A percentile compares a stretch with the other conserved stretches of the same genome.
Evolutionary conservation across 768 basidiomycete species (phyloP).

Genomic region (Auriscalpium microsporum): DNA sequence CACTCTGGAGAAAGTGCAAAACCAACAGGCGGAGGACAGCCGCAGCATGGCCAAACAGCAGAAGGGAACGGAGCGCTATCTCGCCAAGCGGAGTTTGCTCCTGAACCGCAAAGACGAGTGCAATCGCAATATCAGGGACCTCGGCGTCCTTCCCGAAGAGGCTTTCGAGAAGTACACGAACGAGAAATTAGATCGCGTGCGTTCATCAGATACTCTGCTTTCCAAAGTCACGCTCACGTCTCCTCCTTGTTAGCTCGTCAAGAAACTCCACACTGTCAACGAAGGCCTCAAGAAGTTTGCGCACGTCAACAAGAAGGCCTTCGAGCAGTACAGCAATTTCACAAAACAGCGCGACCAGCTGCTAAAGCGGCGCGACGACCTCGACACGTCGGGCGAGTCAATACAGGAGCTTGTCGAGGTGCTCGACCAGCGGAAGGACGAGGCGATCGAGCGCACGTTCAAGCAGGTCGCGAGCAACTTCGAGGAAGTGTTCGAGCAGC

Average conservation of each 20-base stretch:
- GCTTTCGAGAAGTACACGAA: constrained; percentile 92
- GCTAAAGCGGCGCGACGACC: constrained; percentile 75
- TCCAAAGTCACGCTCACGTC: not conserved
- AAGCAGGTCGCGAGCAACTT: constrained; percentile 97
- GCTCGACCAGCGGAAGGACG: constrained; percentile 94
- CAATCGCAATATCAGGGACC: constrained; percentile 89
- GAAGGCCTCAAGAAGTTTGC: constrained; percentile 94
- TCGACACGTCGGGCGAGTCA: constrained; percentile 81
- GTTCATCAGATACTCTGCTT: constrained; percentile 18
- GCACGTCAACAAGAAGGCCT: constrained; percentile 99
- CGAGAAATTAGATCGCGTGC: constrained; percentile 79
- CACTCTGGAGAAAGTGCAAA: constrained; percentile 66
- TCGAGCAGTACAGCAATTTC: constrained; percentile 97
- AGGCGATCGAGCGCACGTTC: constrained; percentile 97
- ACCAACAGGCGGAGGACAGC: constrained; percentile 79
- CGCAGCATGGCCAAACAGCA: constrained; percentile 85
- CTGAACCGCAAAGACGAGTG: constrained; percentile 83
- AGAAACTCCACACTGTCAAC: constrained; percentile 86
- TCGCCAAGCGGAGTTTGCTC: constrained; percentile 87
- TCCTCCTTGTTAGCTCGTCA: constrained; percentile 58
- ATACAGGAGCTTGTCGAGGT: constrained; percentile 91
- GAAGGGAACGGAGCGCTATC: constrained; percentile 91
- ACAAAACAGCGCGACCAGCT: constrained; percentile 96
- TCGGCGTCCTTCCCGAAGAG: constrained; percentile 94
- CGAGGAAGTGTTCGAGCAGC: constrained; percentile 91